Evolutionary conservation across 129 eudicot species (phyloP).

Genomic region (Pseudognaphalium luteoalbum): DNA sequence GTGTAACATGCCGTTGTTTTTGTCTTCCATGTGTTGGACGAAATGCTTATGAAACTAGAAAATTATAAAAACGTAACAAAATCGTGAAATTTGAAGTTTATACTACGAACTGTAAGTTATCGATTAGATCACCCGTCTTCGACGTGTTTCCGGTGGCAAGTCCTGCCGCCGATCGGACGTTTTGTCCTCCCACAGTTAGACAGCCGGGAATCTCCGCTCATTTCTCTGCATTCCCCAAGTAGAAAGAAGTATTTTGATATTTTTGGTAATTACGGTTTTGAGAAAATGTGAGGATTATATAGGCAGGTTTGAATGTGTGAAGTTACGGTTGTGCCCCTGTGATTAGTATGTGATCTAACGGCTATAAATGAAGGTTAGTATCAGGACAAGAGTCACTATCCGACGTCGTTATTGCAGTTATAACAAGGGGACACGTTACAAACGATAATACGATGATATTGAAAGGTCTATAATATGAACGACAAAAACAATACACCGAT

Average conservation of each 20-base stretch:
- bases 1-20: conserved; percentile 27
- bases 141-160: conserved; percentile 47
- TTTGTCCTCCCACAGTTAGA: conserved; percentile 35
- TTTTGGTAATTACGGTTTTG: conserved; percentile 12
- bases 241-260: neutral
- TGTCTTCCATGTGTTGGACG: conserved; percentile 29
- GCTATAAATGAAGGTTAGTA: conserved; percentile 19
- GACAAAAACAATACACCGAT: neutral
- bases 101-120: neutral
- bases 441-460: conserved; percentile 19
- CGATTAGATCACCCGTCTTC: conserved; percentile 37
- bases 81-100: neutral
- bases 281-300: conserved; percentile 1
- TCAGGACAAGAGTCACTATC: conserved; percentile 25
- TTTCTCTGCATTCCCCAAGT: conserved; percentile 47
- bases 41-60: conserved; percentile 4
- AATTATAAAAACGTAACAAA: neutral
- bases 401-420: conserved; percentile 9
- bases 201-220: conserved; percentile 40
- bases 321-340: neutral
- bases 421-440: conserved; percentile 26
- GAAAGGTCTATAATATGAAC: neutral
- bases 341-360: conserved; percentile 31
- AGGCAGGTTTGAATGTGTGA: neutral
- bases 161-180: conserved; percentile 37